Base-by-base conservation (phyloP, 331 rosid genomes). In the Prunus yedoensis region DNA sequence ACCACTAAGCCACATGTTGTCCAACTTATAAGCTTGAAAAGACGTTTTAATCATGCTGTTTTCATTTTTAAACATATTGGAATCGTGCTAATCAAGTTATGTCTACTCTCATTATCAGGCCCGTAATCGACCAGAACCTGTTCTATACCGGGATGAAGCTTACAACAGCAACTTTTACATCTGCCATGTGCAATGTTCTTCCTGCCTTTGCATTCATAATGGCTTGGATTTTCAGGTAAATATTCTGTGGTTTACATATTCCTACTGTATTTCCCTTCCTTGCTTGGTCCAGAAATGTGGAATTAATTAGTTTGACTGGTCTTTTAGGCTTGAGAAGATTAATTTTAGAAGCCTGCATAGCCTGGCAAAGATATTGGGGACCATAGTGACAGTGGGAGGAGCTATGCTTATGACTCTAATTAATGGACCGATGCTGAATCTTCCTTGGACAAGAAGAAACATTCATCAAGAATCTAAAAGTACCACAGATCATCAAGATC, bases 71-170 rank as follows among this genome's bases (percentile, higher is more conserved):
- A 30, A 46, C 11, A 6, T 16, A 7, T 14, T 13, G 47, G 16
- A 72, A 23, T 45, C 27, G 23, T 46, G 7, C 30, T 17, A 28
- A 73, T 4, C 53, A 43, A 46, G 51, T 16, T 53, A 20, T 23
- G 63, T 20, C 23, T n/a, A 13, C 11, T 49, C 10, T 57, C 59
- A 50, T 60, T 38, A 49, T 28, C 80, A 87, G 93, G 79, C 93
- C 93, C 7, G 89, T 82, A 30, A 58, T 89, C 0, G 91, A 89
- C 63, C 88, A 85, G 66, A 89, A 87, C 79, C 51, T 89, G 83
- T 85, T 30, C 80, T 83, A 87, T 10, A 77, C 83, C 0, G 93
- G 93, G 68, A 79, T 89, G 89, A 87, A 83, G 84, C 51, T 52
- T 23, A 87, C 89, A 23, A 71, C 91, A 14, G 91, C 91, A 49